Evolutionary conservation across 805 yeast species (phyloP), one percentile per base, ranked within the genome.

Genomic region (Lachancea kluyveri): DNA sequence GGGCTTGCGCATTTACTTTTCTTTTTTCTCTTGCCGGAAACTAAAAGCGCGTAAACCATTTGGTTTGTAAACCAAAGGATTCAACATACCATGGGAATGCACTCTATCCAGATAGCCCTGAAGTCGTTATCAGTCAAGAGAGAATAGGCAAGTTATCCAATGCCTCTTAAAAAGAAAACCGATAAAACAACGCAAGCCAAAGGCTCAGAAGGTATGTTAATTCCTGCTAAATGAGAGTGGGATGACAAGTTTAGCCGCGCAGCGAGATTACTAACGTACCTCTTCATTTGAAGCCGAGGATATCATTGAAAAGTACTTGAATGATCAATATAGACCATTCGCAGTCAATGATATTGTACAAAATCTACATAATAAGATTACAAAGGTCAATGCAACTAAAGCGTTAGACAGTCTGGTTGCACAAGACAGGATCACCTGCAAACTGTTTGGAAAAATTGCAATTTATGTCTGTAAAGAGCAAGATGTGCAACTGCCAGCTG

Each of bases 251-350:
- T 19, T 19, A 19, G 19, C 28, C 12, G 10, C 8, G 8, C 33
- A 23, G 16, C 11, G 14, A 12, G 10, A 16, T 13, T 30, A 26
- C 21, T 31, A 28, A 31, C 35, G 11, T 12, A 9, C 5, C 17
- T 11, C 17, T 9, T 10, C 2, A 4, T 30, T 22, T n/a, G 6
- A 14, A 38, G 63, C 66, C 12, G 65, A 64, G 22, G 42, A 42
- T 5, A 28, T 54, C 15, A 57, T 68, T 16, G 43, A 52, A 24
- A 42, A 54, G 4, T 72, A 72, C 35, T 41, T 72, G 31, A 57
- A 48, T 15, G 50, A 52, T 2, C 72, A 69, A 39, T 67, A 65
- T 39, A 52, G 72, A 14, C 77, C 77, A 2, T 71, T 65, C 42
- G 67, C 69, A 1, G 50, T 63, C 6, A 61, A 64, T 28, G 77